Evolutionary conservation across 306 rosid genomes (phyloP).

Genomic region (Carpinus viminea): DNA sequence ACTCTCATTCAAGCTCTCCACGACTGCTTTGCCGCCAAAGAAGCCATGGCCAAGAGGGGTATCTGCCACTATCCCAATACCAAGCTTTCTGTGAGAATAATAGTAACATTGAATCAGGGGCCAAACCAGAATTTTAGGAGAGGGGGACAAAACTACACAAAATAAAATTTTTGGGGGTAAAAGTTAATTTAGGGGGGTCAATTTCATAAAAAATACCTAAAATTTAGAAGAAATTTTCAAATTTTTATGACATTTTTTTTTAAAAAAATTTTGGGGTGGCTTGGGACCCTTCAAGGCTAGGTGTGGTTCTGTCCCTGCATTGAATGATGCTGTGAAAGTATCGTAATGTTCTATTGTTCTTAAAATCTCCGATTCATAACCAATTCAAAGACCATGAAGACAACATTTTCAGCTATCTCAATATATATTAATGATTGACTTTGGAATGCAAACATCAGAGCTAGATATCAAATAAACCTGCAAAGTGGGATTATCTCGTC

Average conservation of each 20-base stretch:
- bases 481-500: slow-evolving; percentile 65
- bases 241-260: too few relatives aligned
- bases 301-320: too few relatives aligned
- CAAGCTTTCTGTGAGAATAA: slow-evolving; percentile 49
- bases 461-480: slow-evolving; percentile 36
- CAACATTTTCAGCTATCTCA: not conserved
- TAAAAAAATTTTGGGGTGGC: too few relatives aligned
- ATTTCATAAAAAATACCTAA: too few relatives aligned
- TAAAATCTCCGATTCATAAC: slow-evolving; percentile 3
- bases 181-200: too few relatives aligned
- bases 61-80: slow-evolving; percentile 70
- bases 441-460: slow-evolving; percentile 7
- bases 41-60: slow-evolving; percentile 80
- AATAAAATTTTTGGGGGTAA: too few relatives aligned
- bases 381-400: slow-evolving; percentile 7
- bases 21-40: slow-evolving; percentile 64
- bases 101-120: not conserved
- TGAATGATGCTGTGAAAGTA: not conserved
- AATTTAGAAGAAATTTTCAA: too few relatives aligned
- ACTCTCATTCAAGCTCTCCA: slow-evolving; percentile 54
- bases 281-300: too few relatives aligned
- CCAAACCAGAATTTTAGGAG: too few relatives aligned
- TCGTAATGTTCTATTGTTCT: not conserved
- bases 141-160: too few relatives aligned
- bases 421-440: not conserved